phyloP scores from a whole-genome alignment of 2,329 filamentous ascomycete genomes.

The Xylariaceae sp. region DNA sequence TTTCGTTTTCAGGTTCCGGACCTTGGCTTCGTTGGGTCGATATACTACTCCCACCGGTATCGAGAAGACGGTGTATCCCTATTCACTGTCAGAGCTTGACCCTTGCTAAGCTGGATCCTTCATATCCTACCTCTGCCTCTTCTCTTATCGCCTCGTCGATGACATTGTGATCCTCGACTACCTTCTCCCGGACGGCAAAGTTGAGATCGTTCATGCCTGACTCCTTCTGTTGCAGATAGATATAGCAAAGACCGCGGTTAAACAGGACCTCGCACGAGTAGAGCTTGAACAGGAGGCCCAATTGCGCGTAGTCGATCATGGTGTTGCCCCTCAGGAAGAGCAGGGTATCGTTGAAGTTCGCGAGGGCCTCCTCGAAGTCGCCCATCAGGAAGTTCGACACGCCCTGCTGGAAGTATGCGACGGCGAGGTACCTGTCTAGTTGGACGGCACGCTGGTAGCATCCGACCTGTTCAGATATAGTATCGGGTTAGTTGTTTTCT shows the following conservation, averaged over 20 bases:
- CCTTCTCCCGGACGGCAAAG: constrained; percentile 92
- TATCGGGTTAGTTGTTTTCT: constrained; percentile 12
- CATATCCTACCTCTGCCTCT: constrained; percentile 69
- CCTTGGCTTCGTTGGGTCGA: constrained; percentile 92
- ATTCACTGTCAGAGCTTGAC: constrained; percentile 26
- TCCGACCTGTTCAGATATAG: constrained; percentile 62
- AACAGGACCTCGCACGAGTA: constrained; percentile 98
- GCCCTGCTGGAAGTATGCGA: constrained; percentile 97
- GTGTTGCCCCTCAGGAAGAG: constrained; percentile 93
- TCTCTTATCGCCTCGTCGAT: constrained; percentile 96
- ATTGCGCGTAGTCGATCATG: constrained; percentile 94
- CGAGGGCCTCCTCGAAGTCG: constrained; percentile 93
- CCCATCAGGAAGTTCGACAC: constrained; percentile 97
- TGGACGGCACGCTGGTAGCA: constrained; percentile 88
- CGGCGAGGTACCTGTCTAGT: constrained; percentile 90
- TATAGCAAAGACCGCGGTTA: constrained; percentile 94
- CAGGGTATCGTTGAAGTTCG: constrained; percentile 97
- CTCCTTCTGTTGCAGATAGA: constrained; percentile 89
- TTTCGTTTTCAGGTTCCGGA: constrained; percentile 95
- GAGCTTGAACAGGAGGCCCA: constrained; percentile 91
- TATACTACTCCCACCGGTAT: constrained; percentile 96
- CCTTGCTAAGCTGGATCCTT: not conserved
- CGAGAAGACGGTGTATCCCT: constrained; percentile 98
- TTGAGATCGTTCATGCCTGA: constrained; percentile 85
- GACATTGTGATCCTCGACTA: constrained; percentile 92